phyloP scores from a whole-genome alignment of 192 early-diverging fungal genomes.

The Phycomyces nitens region DNA sequence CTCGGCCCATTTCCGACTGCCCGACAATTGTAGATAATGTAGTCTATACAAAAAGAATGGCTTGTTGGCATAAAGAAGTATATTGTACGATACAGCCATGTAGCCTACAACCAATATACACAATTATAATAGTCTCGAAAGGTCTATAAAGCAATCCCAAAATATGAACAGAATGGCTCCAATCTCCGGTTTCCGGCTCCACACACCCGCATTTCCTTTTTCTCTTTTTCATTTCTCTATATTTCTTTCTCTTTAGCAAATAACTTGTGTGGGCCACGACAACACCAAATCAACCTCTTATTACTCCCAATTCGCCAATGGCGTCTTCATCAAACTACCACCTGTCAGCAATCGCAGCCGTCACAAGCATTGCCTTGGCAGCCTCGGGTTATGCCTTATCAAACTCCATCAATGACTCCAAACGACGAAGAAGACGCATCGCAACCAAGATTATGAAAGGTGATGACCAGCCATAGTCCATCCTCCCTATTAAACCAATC shows the following conservation, averaged over 20 bases:
- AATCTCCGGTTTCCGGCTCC: background rate
- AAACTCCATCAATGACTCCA: conserved; percentile 8
- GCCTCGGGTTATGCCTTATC: conserved; percentile 26
- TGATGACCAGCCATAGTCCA: background rate
- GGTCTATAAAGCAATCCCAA: background rate
- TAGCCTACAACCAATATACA: too few relatives aligned
- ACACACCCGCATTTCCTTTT: background rate
- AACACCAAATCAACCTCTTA: background rate
- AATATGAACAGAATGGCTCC: background rate
- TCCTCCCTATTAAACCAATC: background rate
- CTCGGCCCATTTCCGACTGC: too few relatives aligned
- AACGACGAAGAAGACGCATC: conserved; percentile 27
- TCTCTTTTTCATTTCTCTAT: background rate
- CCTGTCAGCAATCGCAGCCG: conserved; percentile 31
- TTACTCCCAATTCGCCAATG: background rate
- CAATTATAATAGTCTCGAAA: too few relatives aligned
- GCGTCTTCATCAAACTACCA: conserved; percentile 33
- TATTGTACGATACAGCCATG: too few relatives aligned
- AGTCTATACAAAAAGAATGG: too few relatives aligned
- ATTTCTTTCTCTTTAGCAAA: conserved; percentile 1
- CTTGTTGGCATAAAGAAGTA: too few relatives aligned
- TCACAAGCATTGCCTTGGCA: conserved; percentile 34
- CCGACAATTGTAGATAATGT: too few relatives aligned
- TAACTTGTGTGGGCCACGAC: background rate
- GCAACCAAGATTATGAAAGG: conserved; percentile 26